Percentiles rank a stretch among this genome's conserved stretches.
phyloP scores from a whole-genome alignment of 495 filamentous ascomycete species.

The Penicillium cinerascens region DNA sequence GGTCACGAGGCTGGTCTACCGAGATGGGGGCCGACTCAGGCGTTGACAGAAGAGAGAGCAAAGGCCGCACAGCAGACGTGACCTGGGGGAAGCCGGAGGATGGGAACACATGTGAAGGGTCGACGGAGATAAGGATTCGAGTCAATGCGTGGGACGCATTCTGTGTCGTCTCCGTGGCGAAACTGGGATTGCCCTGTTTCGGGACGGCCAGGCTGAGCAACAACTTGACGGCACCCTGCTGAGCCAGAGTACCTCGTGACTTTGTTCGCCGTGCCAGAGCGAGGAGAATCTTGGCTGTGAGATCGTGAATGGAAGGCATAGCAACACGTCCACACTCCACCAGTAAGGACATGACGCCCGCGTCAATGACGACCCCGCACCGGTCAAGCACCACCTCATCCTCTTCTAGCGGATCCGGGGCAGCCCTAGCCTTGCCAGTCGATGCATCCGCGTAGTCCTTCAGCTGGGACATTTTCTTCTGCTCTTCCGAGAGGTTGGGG shows the following conservation, averaged over 20 bases:
- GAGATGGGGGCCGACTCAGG: constrained; percentile 39
- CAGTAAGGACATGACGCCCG: constrained; percentile 69
- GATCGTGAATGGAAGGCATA: constrained; percentile 63
- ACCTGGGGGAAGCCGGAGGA: constrained; percentile 67
- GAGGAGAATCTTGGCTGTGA: constrained; percentile 68
- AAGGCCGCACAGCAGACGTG: constrained; percentile 72
- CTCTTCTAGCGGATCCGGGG: constrained; percentile 65
- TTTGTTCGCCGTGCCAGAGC: constrained; percentile 68
- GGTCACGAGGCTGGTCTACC: constrained; percentile 63
- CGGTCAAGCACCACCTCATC: constrained; percentile 71
- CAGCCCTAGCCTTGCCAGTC: constrained; percentile 48
- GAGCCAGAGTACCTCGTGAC: constrained; percentile 73
- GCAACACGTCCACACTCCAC: constrained; percentile 63
- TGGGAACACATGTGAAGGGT: constrained; percentile 82
- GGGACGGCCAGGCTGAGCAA: constrained; percentile 64
- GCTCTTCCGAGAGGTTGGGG: constrained; percentile 79
- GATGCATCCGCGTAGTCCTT: constrained; percentile 89
- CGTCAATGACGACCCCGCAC: constrained; percentile 72
- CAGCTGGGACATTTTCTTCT: constrained; percentile 83
- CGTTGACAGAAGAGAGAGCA: constrained; percentile 64
- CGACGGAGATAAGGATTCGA: constrained; percentile 85
- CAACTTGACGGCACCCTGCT: constrained; percentile 87
- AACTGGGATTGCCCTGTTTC: constrained; percentile 44
- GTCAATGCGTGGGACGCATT: constrained; percentile 81
- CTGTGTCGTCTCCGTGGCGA: constrained; percentile 46